Conservation (phyloP, 1,284 basidiomycete species). For the Bondarzewia mesenterica region DNA sequence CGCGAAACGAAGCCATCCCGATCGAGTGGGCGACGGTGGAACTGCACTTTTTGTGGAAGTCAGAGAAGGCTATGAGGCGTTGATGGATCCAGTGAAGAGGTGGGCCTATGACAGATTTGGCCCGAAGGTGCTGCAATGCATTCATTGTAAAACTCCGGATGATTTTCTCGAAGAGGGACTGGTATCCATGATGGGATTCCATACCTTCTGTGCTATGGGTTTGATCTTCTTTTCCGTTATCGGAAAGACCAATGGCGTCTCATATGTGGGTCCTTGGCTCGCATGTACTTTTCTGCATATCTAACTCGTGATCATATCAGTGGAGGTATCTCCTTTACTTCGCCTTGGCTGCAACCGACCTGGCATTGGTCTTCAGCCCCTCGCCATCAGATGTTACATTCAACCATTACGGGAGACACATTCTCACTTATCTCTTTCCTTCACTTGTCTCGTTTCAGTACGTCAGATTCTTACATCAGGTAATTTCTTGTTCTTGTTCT, state of each 20-base stretch:
- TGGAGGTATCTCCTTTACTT: slow-evolving; percentile 72
- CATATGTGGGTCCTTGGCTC: slow-evolving; percentile 48
- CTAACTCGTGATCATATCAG: slow-evolving; percentile 25
- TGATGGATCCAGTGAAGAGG: slow-evolving; percentile 71
- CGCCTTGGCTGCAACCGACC: slow-evolving; percentile 50
- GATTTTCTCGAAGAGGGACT: slow-evolving; percentile 73
- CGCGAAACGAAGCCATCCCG: slow-evolving; percentile 72
- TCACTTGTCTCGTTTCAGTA: slow-evolving; percentile 64
- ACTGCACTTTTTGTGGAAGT: slow-evolving; percentile 66
- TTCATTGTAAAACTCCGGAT: slow-evolving; percentile 50
- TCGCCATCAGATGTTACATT: slow-evolving; percentile 29
- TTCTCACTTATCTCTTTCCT: slow-evolving; percentile 52
- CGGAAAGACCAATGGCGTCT: slow-evolving; percentile 49
- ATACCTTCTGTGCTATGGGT: slow-evolving; percentile 52
- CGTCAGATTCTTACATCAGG: slow-evolving; percentile 60
- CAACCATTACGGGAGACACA: slow-evolving; percentile 14
- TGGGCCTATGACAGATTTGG: slow-evolving; percentile 90
- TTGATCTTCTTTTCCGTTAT: slow-evolving; percentile 61
- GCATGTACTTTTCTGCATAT: slow-evolving; percentile 5
- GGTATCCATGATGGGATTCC: slow-evolving; percentile 59
- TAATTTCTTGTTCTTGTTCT: not conserved
- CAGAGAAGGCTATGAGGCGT: slow-evolving; percentile 70
- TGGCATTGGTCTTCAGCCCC: slow-evolving; percentile 54
- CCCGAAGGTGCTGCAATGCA: slow-evolving; percentile 63
- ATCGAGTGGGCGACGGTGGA: slow-evolving; percentile 60